Base-by-base conservation (phyloP, 768 basidiomycete species). In the Pholiota conissans region DNA sequence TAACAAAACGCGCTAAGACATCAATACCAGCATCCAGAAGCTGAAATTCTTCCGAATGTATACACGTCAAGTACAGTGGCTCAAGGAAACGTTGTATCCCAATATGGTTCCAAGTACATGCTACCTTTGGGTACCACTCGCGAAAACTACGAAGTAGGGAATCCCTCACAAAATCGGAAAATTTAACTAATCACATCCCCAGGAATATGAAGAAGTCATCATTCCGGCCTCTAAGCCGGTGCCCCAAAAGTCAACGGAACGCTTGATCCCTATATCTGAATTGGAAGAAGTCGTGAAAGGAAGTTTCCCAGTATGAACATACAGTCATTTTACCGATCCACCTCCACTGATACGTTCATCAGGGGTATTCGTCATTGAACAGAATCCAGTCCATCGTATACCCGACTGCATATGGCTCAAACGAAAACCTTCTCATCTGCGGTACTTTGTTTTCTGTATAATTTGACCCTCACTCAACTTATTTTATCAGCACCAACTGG, bases 351-450 rank as follows among this genome's bases (percentile, higher is more conserved):
- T 16, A 49, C 29, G 18, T 29, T 9, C 26, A 2, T 1, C 56
- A 96, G 95, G 91, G 91, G 27, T 99, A 98, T 67, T 75, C 79
- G 29, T 79, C 87, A 9, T 77, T 99, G 61, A 99, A 99, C 69
- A 83, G 97, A 61, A 90, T 99, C 57, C 97, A 99, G 69, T 95
- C 93, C 1, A 93, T 98, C 59, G 88, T 98, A 18, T 98, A 89
- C 73, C 88, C 90, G 0, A 92, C 91, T 2, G 97, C 95, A 1
- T 98, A 96, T 71, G 78, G 83, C n/a, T 89, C 93, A 1, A 98
- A 97, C 63, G 97, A 98, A 73, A 99, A 99, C 68, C 83, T 99
- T 77, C 85, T 99, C 24, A 81, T 99, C 34, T 95, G 93, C 67
- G 93, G 91, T 91, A 66, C 34, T 47, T 52, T 22, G 32, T 30